These are phyloP conservation scores for Zygosaccharomyces pseudorouxii DNA, from an alignment of 805 yeast genomes.

Conservation along the genomic window DNA sequence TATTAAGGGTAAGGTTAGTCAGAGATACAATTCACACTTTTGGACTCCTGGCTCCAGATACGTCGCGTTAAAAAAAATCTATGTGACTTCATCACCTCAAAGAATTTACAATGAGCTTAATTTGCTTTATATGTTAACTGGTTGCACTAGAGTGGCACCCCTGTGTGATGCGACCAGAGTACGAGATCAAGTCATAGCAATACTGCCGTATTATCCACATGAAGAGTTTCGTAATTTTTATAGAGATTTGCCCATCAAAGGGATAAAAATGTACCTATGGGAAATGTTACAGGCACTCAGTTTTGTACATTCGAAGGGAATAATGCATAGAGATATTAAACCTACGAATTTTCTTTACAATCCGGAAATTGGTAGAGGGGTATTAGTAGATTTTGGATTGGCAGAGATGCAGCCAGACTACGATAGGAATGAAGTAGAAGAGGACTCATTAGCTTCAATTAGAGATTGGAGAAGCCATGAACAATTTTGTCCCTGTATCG, in stretches of 20 bases:
- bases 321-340: conserved; percentile 90
- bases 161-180: conserved; percentile 79
- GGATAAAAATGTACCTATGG: conserved; percentile 74
- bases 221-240: conserved; percentile 86
- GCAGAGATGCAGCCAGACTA: conserved; percentile 57
- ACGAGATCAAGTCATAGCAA: conserved; percentile 90
- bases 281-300: conserved; percentile 69
- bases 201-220: conserved; percentile 86
- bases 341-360: conserved; percentile 69
- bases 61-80: conserved; percentile 90
- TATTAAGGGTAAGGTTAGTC: conserved; percentile 33
- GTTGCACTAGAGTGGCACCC: conserved; percentile 77
- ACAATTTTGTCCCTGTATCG: conserved; percentile 53
- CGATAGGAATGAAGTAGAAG: conserved; percentile 10
- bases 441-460: conserved; percentile 12
- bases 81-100: conserved; percentile 91
- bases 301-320: conserved; percentile 65
- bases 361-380: conserved; percentile 71
- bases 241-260: conserved; percentile 70
- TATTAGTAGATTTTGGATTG: conserved; percentile 85
- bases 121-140: conserved; percentile 62
- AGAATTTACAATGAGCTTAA: conserved; percentile 86
- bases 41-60: conserved; percentile 36
- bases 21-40: conserved; percentile 28
- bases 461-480: conserved; percentile 29